Evolutionary conservation across 148 eudicot genomes (phyloP).

Genomic region (Suaeda aralocaspica): DNA sequence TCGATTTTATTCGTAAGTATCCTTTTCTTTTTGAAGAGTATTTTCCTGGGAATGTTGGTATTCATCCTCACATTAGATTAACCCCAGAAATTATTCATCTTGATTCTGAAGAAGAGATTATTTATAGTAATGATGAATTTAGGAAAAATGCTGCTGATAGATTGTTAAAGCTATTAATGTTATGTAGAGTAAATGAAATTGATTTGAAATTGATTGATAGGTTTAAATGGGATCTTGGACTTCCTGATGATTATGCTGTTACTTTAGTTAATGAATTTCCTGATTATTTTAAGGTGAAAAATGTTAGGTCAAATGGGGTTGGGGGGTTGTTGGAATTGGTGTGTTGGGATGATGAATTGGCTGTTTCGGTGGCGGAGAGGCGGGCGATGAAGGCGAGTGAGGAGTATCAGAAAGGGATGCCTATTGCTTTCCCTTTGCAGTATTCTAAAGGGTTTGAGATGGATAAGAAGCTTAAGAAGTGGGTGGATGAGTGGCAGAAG

Average conservation of each 20-base stretch:
- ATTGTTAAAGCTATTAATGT: conserved; percentile 70
- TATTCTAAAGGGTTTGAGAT: conserved; percentile 37
- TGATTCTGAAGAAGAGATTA: conserved; percentile 52
- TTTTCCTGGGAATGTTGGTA: conserved; percentile 40
- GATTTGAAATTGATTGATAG: conserved; percentile 39
- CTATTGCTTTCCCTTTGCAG: conserved; percentile 32
- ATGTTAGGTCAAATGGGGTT: not conserved
- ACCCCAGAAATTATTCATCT: conserved; percentile 42
- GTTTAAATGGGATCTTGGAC: conserved; percentile 44
- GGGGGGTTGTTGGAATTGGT: conserved; percentile 35
- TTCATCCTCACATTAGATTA: conserved; percentile 62
- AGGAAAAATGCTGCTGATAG: conserved; percentile 49
- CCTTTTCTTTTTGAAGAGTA: conserved; percentile 61
- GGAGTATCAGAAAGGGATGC: conserved; percentile 32
- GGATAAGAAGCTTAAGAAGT: conserved; percentile 40
- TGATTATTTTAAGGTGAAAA: conserved; percentile 37
- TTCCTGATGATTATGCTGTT: conserved; percentile 40
- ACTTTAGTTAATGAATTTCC: conserved; percentile 55
- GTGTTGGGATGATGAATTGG: conserved; percentile 39
- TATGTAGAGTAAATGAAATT: conserved; percentile 38
- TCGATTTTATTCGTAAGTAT: conserved; percentile 66
- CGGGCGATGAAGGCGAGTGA: conserved; percentile 27
- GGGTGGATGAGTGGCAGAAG: conserved; percentile 68
- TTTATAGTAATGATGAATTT: conserved; percentile 38
- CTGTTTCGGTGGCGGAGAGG: conserved; percentile 33